phyloP scores from a whole-genome alignment of 345 rosid species.

The Nephelium lappaceum region DNA sequence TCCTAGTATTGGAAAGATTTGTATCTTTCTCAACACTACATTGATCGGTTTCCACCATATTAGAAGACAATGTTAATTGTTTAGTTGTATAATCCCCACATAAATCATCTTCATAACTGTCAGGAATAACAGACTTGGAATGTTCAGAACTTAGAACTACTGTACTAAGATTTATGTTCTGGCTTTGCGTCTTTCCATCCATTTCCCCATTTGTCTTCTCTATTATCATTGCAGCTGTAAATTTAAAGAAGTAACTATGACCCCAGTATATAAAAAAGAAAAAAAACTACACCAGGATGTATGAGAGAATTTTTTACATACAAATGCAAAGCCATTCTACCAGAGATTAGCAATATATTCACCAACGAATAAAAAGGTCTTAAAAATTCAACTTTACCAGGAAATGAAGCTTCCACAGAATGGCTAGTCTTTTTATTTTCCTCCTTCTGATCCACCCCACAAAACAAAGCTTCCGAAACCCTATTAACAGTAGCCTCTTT shows the following conservation, averaged over 20 bases:
- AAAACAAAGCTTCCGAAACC: conserved; percentile 27
- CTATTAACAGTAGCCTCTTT: conserved; percentile 28
- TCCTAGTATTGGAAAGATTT: conserved; percentile 16
- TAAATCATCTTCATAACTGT: conserved; percentile 55
- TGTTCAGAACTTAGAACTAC: conserved; percentile 32
- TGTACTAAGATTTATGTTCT: conserved; percentile 28
- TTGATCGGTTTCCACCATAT: conserved; percentile 32
- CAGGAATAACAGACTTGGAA: conserved; percentile 37
- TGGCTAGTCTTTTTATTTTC: conserved; percentile 31
- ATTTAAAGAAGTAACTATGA: conserved; percentile 24
- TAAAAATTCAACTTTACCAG: conserved; percentile 32
- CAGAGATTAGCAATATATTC: conserved; percentile 7
- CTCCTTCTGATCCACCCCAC: conserved; percentile 26
- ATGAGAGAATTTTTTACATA: background rate
- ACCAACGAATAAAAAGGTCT: background rate
- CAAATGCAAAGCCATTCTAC: background rate
- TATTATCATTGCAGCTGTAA: conserved; percentile 32
- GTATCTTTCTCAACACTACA: conserved; percentile 24
- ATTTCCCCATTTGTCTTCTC: conserved; percentile 28
- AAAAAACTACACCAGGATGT: background rate
- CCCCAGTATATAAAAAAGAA: background rate
- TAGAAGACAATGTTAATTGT: conserved; percentile 21
- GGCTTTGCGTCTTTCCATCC: conserved; percentile 26
- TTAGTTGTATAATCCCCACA: conserved; percentile 27
- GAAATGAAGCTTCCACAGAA: conserved; percentile 31